Conservation (phyloP, 2,329 filamentous ascomycete genomes). For the Penicillium aurantiogriseum region DNA sequence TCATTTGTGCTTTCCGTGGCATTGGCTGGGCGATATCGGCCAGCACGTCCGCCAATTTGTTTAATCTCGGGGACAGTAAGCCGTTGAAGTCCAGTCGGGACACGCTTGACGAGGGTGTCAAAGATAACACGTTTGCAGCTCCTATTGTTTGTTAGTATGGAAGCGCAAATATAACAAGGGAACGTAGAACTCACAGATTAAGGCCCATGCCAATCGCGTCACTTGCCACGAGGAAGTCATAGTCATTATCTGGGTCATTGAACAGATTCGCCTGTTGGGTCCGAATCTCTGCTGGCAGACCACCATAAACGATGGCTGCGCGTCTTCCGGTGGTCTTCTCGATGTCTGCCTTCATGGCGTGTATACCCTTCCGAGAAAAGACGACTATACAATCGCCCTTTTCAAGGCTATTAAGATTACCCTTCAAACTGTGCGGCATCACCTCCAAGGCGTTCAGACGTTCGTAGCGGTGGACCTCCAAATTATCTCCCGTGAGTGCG, state of each 20-base stretch:
- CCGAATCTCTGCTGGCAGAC: slow-evolving; percentile 85
- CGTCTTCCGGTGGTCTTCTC: slow-evolving; percentile 73
- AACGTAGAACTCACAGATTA: slow-evolving; percentile 65
- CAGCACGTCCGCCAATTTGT: slow-evolving; percentile 91
- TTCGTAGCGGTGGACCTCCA: slow-evolving; percentile 78
- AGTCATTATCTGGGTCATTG: slow-evolving; percentile 93
- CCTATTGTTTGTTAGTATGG: slow-evolving; percentile 37
- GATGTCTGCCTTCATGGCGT: slow-evolving; percentile 73
- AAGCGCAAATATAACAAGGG: background rate
- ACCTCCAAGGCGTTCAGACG: slow-evolving; percentile 75
- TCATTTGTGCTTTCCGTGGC: slow-evolving; percentile 19
- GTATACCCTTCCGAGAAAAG: slow-evolving; percentile 80
- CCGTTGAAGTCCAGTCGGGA: slow-evolving; percentile 57
- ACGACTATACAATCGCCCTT: slow-evolving; percentile 90
- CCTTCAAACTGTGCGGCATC: slow-evolving; percentile 61
- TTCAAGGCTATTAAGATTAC: slow-evolving; percentile 64
- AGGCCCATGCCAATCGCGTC: slow-evolving; percentile 97
- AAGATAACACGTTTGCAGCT: slow-evolving; percentile 87
- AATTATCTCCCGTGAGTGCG: slow-evolving; percentile 74
- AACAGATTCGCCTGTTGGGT: slow-evolving; percentile 89
- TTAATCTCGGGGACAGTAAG: slow-evolving; percentile 78
- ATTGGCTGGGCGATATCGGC: slow-evolving; percentile 72
- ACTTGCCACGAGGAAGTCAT: slow-evolving; percentile 89
- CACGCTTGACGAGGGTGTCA: slow-evolving; percentile 71
- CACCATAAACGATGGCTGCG: slow-evolving; percentile 91